Conservation (phyloP, 2,329 filamentous ascomycete genomes). For the Fusarium mundagurra region DNA sequence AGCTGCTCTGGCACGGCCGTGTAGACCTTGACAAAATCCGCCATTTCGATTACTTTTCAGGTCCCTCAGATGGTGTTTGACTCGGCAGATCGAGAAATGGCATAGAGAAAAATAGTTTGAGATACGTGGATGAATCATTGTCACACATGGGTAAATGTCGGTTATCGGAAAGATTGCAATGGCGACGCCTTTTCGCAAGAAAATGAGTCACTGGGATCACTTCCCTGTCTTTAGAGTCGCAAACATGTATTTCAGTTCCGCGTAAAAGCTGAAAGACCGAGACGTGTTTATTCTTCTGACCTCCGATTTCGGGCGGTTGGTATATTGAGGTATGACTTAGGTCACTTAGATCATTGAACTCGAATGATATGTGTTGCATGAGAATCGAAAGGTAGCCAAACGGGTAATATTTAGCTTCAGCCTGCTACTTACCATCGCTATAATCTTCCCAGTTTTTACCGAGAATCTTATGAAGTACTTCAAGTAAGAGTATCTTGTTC, state of each 20-base stretch:
- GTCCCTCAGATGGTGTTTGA: too few species aligned
- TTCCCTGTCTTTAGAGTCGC: neutral
- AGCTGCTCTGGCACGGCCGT: slow-evolving; percentile 49
- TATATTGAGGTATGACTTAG: neutral
- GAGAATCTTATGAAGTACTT: neutral
- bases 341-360: neutral
- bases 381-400: neutral
- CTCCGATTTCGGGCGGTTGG: neutral
- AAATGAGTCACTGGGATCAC: slow-evolving; percentile 10
- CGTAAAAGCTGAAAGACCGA: neutral
- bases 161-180: slow-evolving; percentile 10
- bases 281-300: neutral
- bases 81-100: neutral
- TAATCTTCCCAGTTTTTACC: neutral
- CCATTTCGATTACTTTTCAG: slow-evolving; percentile 18
- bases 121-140: neutral
- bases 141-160: slow-evolving; percentile 34
- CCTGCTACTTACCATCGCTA: neutral
- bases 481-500: neutral
- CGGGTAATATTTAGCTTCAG: neutral
- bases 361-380: neutral
- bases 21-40: slow-evolving; percentile 35
- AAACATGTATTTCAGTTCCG: too few species aligned
- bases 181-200: neutral
- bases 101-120: neutral